phyloP scores from a whole-genome alignment of 257 asterid genomes.

The Misopates orontium region DNA sequence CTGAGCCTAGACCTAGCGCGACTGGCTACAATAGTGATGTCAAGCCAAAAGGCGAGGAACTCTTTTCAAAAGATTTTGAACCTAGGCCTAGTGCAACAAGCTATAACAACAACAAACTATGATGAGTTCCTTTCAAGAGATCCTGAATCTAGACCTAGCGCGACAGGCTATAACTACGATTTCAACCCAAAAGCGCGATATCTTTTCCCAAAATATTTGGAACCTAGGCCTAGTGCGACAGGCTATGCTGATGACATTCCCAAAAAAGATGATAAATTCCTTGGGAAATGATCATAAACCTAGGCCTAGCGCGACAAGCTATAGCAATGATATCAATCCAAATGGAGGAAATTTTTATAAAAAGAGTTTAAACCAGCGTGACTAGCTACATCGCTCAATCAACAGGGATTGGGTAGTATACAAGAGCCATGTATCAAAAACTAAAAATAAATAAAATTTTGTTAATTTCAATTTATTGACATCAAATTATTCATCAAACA shows the following conservation, averaged over 20 bases:
- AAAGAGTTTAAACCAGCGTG: constrained; percentile 16
- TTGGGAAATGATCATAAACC: constrained; percentile 13
- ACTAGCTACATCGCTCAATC: constrained; percentile 14
- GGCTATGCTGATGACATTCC: neutral
- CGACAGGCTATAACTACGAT: neutral
- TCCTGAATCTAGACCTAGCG: constrained; percentile 18
- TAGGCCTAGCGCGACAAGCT: constrained; percentile 9
- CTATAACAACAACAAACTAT: neutral
- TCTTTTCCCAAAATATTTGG: constrained; percentile 5
- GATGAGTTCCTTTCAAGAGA: neutral
- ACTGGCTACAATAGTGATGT: neutral
- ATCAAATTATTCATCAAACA: too few species aligned
- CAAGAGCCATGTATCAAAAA: too few species aligned
- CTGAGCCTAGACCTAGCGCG: neutral
- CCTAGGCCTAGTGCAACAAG: neutral
- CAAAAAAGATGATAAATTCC: neutral
- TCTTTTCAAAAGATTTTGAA: constrained; percentile 5
- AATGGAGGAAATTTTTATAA: neutral
- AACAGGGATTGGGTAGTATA: too few species aligned
- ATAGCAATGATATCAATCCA: neutral
- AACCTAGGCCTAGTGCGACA: neutral
- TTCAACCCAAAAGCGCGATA: neutral
- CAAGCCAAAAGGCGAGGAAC: neutral
- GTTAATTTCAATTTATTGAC: too few species aligned
- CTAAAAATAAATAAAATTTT: too few species aligned